Percentiles rank a stretch among this genome's conserved stretches.
Evolutionary conservation across 2,329 filamentous ascomycete species (phyloP).

Genomic region (Monosporascus sp.): DNA sequence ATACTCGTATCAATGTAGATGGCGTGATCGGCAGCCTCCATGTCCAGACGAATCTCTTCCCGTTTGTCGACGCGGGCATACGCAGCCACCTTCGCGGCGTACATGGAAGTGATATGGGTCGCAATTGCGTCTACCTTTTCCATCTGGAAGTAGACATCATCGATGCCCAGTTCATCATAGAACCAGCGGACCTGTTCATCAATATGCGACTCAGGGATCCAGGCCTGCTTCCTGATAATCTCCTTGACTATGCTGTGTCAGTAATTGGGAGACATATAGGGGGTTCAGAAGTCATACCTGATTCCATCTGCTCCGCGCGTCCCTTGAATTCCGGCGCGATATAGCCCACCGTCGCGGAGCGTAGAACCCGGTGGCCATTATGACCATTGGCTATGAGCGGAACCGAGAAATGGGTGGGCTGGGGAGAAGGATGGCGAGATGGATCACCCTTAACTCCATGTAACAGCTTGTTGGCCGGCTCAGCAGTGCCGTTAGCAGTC

Average conservation of each 20-base stretch:
- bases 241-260: slow-evolving; percentile 61
- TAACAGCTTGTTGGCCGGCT: slow-evolving; percentile 34
- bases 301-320: slow-evolving; percentile 84
- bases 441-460: slow-evolving; percentile 36
- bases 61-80: slow-evolving; percentile 90
- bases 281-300: slow-evolving; percentile 44
- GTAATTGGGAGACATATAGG: background rate
- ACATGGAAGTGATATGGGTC: slow-evolving; percentile 91
- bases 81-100: slow-evolving; percentile 93
- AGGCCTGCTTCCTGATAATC: slow-evolving; percentile 69
- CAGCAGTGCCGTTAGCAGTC: slow-evolving; percentile 27
- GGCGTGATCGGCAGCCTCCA: slow-evolving; percentile 89
- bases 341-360: slow-evolving; percentile 89
- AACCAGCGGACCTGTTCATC: slow-evolving; percentile 91
- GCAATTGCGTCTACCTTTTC: slow-evolving; percentile 82
- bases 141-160: slow-evolving; percentile 96
- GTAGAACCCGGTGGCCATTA: slow-evolving; percentile 68
- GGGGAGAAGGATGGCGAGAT: slow-evolving; percentile 71
- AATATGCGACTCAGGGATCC: slow-evolving; percentile 79
- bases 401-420: slow-evolving; percentile 78
- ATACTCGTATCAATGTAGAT: slow-evolving; percentile 98
- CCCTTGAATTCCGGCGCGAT: slow-evolving; percentile 91
- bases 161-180: slow-evolving; percentile 95
- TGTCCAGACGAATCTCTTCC: slow-evolving; percentile 90
- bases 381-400: slow-evolving; percentile 47